A percentile compares a stretch with the other conserved stretches of the same genome.
These are phyloP conservation scores for Asterochloris erici DNA, from an alignment of 139 green algal species.

Conservation along the genomic window DNA sequence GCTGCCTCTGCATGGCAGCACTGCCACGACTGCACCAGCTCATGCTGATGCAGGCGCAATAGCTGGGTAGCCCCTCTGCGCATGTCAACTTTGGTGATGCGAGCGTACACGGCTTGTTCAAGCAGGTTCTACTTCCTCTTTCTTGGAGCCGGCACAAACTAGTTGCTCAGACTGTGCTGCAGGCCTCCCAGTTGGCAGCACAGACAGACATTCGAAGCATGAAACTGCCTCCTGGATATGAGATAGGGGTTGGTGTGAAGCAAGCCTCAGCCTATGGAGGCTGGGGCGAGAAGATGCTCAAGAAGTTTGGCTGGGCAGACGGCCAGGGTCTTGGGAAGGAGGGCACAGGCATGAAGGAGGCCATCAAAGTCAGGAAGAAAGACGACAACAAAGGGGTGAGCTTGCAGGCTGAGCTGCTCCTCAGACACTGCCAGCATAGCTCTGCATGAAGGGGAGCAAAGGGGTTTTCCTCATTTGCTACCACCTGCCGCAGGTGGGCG, in stretches of 20 bases:
- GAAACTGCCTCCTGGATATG: conserved; percentile 81
- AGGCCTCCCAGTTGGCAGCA: neutral
- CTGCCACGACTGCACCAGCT: too few relatives aligned
- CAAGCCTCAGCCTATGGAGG: conserved; percentile 73
- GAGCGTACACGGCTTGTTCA: too few relatives aligned
- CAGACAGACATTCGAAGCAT: conserved; percentile 35
- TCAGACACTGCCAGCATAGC: neutral
- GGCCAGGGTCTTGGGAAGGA: conserved; percentile 74
- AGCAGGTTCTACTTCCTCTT: too few relatives aligned
- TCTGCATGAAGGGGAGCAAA: too few relatives aligned
- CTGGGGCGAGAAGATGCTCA: conserved; percentile 77
- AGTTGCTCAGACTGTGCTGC: neutral
- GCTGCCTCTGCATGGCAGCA: too few relatives aligned
- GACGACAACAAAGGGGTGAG: conserved; percentile 72
- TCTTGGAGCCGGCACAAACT: too few relatives aligned
- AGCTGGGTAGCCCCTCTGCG: too few relatives aligned
- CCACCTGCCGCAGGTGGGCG: conserved; percentile 55
- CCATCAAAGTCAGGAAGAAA: conserved; percentile 82
- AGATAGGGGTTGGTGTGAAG: conserved; percentile 60
- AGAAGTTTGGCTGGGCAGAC: conserved; percentile 75
- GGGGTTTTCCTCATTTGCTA: too few relatives aligned
- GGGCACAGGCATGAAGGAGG: conserved; percentile 62
- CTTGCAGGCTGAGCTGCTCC: neutral
- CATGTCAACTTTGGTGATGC: too few relatives aligned
- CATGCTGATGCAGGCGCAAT: too few relatives aligned